These are phyloP conservation scores for Extremus antarcticus DNA, from an alignment of 495 filamentous ascomycete species.

Conservation along the genomic window DNA sequence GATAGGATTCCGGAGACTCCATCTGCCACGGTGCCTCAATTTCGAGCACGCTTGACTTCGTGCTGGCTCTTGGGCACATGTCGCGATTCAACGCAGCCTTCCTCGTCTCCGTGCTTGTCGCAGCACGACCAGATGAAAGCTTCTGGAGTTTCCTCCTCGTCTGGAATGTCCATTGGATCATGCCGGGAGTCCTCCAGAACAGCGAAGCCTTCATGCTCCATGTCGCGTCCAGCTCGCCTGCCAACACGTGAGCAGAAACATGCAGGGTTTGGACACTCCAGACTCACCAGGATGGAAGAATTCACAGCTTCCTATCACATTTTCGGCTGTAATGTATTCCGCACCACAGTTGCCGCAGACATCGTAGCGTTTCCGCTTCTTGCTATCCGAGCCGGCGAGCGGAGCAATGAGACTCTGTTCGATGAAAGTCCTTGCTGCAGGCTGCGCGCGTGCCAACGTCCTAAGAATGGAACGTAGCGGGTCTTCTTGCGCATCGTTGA, in stretches of 20 bases:
- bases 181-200: too few relatives aligned
- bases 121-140: background rate
- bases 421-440: background rate
- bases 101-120: background rate
- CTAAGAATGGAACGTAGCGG: background rate
- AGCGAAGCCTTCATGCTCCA: background rate
- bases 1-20: too few relatives aligned
- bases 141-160: background rate
- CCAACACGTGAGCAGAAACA: too few relatives aligned
- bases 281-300: background rate
- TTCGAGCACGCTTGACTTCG: background rate
- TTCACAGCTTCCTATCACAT: background rate
- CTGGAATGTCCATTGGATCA: too few relatives aligned
- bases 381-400: background rate
- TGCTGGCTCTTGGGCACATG: background rate
- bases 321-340: background rate
- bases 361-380: background rate
- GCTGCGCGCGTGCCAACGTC: background rate
- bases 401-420: background rate
- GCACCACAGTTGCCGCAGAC: background rate
- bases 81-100: background rate
- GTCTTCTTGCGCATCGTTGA: background rate
- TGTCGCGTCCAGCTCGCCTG: background rate
- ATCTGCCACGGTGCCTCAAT: too few relatives aligned
- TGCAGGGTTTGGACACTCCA: too few relatives aligned